Base-by-base conservation (phyloP, 2,329 filamentous ascomycete species). In the Colletotrichum incanum region DNA sequence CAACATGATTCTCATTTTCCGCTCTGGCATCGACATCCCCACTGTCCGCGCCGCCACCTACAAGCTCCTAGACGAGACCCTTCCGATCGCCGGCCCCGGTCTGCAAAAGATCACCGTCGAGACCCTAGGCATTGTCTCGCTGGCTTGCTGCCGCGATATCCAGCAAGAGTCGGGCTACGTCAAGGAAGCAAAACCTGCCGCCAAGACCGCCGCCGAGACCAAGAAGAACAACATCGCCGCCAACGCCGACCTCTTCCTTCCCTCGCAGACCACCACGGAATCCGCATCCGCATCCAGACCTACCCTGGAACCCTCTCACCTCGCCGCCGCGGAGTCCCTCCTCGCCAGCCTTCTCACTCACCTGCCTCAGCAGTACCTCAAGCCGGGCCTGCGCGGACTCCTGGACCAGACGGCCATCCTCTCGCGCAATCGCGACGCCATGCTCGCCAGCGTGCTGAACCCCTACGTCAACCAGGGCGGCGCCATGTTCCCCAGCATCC, bases 381-480 rank as follows among this genome's bases (percentile, higher is more conserved):
- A 93, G n/a, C 89, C 92, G 11, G 89, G 93, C 2, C 79, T 94
- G 26, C 92, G 96, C 64, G 89, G 91, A 14, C 90, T 94, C 60
- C 86, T 98, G 74, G 94, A 98, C 78, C 93, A 93, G 74, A 94
- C 93, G 3, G 93, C 94, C 26, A 92, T 98, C 67, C 83, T 98
- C 28, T 89, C 87, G 6, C 86, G 88, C 71, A 87, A 92, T 79
- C 91, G 91, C 78, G 86, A 91, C 41, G 92, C 93, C 52, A 93
- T 98, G 88, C 78, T 96, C 14, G 91, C 94, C 7, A 96, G 94
- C 79, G 91, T 97, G 16, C 84, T 98, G 71, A 94, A 96, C 80
- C 94, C 94, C 0, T 90, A 91, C 80, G 84, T 90, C 74, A 85
- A 91, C 77, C 85, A 89, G 77, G 87, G 91, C 78, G 89, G 92